phyloP scores from a whole-genome alignment of 768 basidiomycete species.

The Trametes villosa region DNA sequence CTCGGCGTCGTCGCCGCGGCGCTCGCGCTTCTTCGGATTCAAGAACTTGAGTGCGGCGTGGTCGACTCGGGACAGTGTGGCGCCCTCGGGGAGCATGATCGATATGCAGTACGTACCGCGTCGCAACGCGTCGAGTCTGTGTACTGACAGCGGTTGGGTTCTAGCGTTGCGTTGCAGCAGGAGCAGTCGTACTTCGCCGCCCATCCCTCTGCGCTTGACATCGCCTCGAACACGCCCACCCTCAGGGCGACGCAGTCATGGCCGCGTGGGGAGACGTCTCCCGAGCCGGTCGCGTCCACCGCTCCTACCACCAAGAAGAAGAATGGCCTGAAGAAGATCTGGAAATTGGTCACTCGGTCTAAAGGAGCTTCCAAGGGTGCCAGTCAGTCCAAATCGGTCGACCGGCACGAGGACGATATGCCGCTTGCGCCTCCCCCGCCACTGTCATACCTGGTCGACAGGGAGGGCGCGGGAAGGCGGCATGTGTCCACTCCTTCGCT shows the following conservation, averaged over 20 bases:
- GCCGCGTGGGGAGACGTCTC: conserved; percentile 20
- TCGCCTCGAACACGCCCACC: conserved; percentile 35
- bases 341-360: conserved; percentile 74
- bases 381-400: conserved; percentile 44
- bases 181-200: conserved; percentile 44
- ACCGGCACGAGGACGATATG: conserved; percentile 64
- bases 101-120: conserved; percentile 82
- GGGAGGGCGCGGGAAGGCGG: conserved; percentile 54
- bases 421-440: conserved; percentile 92
- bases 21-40: conserved; percentile 79
- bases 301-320: conserved; percentile 58
- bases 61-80: conserved; percentile 81
- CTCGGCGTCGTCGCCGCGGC: conserved; percentile 63
- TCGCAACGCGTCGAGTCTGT: neutral
- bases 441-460: conserved; percentile 79
- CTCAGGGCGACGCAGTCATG: conserved; percentile 31
- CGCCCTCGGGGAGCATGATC: conserved; percentile 87
- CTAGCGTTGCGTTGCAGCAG: conserved; percentile 77
- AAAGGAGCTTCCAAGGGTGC: conserved; percentile 46
- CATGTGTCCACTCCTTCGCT: conserved; percentile 75
- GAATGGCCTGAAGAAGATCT: conserved; percentile 78
- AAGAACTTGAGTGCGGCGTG: conserved; percentile 72
- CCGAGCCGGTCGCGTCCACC: conserved; percentile 18
- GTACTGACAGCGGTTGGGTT: conserved; percentile 16
- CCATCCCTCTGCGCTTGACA: conserved; percentile 30